These are phyloP conservation scores for Pseudoscleropodium purum DNA, from an alignment of 225 moss, liverwort and hornwort genomes.

Conservation along the genomic window DNA sequence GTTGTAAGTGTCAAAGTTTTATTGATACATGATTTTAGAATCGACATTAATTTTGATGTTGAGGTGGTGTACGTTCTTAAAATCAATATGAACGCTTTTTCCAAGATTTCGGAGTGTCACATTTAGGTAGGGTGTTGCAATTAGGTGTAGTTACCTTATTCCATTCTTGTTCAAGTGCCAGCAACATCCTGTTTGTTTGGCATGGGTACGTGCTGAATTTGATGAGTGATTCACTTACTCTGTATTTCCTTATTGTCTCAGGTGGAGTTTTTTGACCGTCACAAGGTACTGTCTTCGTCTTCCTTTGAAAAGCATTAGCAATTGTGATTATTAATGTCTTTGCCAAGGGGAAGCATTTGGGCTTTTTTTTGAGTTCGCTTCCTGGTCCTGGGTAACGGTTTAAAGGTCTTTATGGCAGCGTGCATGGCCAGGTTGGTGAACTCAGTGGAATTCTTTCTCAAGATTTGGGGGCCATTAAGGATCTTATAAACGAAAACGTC, in stretches of 20 bases:
- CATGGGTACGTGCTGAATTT: background rate
- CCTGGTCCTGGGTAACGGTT: conserved; percentile 23
- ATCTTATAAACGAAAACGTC: conserved; percentile 89
- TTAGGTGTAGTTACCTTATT: background rate
- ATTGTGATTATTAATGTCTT: background rate
- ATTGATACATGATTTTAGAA: background rate
- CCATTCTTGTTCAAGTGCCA: background rate
- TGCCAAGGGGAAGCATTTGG: background rate
- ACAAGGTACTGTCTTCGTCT: conserved; percentile 67
- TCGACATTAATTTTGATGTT: background rate
- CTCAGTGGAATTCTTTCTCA: conserved; percentile 89
- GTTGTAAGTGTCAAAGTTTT: background rate
- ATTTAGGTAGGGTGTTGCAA: background rate
- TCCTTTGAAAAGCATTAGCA: background rate
- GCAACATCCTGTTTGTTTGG: background rate
- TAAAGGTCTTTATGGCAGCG: conserved; percentile 48
- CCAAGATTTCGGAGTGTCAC: background rate
- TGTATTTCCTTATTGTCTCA: conserved; percentile 16
- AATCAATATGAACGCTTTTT: background rate
- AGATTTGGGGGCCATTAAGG: conserved; percentile 89
- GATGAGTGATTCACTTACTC: background rate
- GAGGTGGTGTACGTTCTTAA: background rate
- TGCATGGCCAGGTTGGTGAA: conserved; percentile 92
- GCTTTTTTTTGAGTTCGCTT: background rate
- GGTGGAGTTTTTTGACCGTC: conserved; percentile 99